Evolutionary conservation across 257 asterid species (phyloP).

Genomic region (Cinchona pubescens): DNA sequence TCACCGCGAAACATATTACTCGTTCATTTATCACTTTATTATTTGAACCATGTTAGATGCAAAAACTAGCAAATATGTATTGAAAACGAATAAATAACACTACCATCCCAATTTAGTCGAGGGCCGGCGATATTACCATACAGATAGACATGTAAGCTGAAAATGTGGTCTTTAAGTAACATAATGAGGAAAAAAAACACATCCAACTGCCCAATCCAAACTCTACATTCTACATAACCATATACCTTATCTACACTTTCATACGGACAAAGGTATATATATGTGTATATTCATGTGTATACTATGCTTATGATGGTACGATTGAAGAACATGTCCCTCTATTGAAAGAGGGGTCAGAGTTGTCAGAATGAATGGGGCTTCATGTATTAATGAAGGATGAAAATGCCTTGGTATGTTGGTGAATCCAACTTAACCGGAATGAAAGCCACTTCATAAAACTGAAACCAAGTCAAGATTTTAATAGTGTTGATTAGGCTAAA

Average conservation of each 20-base stretch:
- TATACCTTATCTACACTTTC: neutral
- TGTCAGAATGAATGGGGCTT: conserved; percentile 11
- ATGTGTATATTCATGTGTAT: neutral
- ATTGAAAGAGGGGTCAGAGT: neutral
- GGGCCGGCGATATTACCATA: conserved; percentile 3
- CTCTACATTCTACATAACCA: neutral
- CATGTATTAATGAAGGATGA: neutral
- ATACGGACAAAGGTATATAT: neutral
- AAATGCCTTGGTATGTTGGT: conserved; percentile 21
- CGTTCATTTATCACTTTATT: no score
- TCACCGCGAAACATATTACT: no score
- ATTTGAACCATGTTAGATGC: neutral
- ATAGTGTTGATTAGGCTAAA: neutral
- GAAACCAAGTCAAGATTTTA: neutral
- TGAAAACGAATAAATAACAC: neutral
- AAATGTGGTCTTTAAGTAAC: neutral
- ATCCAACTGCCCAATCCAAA: conserved; percentile 16
- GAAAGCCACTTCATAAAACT: conserved; percentile 8
- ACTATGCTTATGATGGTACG: neutral
- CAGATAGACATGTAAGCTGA: neutral
- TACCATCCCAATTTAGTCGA: neutral
- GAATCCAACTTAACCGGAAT: conserved; percentile 7
- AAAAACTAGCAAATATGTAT: neutral
- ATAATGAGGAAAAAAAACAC: neutral
- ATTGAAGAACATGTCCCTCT: neutral